Conservation (phyloP, 169 alveolate genomes). For the Amoebophrya sp. region DNA sequence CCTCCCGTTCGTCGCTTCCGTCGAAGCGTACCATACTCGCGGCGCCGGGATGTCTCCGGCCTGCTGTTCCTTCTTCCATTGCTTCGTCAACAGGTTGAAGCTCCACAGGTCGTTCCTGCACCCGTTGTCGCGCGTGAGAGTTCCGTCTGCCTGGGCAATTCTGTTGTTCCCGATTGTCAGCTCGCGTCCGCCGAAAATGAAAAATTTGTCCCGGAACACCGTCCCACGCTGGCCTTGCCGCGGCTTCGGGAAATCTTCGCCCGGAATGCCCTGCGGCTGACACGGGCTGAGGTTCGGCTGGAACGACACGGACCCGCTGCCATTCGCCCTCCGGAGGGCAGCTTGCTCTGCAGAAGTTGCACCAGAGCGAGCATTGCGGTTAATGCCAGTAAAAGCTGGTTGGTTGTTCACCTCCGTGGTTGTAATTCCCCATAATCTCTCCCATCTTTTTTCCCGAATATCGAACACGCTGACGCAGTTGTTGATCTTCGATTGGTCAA, state of each 20-base stretch:
- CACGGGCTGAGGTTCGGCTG: no score
- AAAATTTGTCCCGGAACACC: neutral
- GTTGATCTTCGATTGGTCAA: neutral
- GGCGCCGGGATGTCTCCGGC: neutral
- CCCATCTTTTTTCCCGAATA: neutral
- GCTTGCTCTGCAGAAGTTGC: no score
- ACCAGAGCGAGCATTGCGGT: no score
- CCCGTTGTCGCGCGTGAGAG: no score
- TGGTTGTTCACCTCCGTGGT: no score
- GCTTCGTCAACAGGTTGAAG: neutral
- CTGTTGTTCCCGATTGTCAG: neutral
- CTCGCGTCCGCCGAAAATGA: conserved; percentile 11
- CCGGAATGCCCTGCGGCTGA: neutral
- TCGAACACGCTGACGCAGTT: neutral
- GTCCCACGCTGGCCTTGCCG: neutral
- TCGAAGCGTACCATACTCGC: neutral
- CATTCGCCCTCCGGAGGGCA: no score
- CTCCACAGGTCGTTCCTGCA: neutral
- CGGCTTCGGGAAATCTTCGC: neutral
- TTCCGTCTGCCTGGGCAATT: neutral
- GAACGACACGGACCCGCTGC: no score
- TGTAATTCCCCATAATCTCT: no score
- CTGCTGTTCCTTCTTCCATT: neutral
- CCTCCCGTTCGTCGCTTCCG: neutral
- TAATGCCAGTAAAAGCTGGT: no score